phyloP scores from a whole-genome alignment of 2,329 filamentous ascomycete genomes.

The Lojkania enalia region DNA sequence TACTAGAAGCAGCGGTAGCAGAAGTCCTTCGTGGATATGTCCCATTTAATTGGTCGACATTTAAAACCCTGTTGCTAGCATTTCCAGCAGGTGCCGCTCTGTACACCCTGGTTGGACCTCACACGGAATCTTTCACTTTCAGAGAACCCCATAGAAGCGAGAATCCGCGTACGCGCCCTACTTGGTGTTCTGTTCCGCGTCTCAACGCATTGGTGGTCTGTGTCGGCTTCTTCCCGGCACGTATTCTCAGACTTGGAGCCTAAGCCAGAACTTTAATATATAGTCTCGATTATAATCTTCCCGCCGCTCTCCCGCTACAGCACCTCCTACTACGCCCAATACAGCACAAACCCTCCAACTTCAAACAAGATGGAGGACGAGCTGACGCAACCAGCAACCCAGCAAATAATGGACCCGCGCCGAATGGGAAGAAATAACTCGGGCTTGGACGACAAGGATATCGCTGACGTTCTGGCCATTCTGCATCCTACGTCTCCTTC shows the following conservation, averaged over 20 bases:
- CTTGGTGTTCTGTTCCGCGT: no score
- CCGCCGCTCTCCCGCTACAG: not conserved
- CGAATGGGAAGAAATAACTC: conserved; percentile 79
- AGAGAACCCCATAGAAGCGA: no score
- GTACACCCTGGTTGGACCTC: no score
- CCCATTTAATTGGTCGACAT: conserved; percentile 17
- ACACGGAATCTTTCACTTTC: no score
- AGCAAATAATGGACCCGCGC: conserved; percentile 78
- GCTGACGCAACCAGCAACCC: conserved; percentile 68
- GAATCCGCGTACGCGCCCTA: no score
- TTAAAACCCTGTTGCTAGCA: not conserved
- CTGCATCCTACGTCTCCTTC: conserved; percentile 76
- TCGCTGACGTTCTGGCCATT: conserved; percentile 86
- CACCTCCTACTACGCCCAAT: not conserved
- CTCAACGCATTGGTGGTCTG: no score
- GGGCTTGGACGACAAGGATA: conserved; percentile 78
- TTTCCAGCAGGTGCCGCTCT: no score
- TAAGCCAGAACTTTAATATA: no score
- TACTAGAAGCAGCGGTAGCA: not conserved
- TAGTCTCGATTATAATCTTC: not conserved
- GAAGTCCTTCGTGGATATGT: conserved; percentile 11
- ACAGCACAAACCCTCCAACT: not conserved
- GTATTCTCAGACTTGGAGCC: no score
- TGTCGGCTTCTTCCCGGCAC: no score
- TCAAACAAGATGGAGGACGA: conserved; percentile 29